Evolutionary conservation across 1,284 basidiomycete species (phyloP).

Genomic region (Ustilago bromivora): DNA sequence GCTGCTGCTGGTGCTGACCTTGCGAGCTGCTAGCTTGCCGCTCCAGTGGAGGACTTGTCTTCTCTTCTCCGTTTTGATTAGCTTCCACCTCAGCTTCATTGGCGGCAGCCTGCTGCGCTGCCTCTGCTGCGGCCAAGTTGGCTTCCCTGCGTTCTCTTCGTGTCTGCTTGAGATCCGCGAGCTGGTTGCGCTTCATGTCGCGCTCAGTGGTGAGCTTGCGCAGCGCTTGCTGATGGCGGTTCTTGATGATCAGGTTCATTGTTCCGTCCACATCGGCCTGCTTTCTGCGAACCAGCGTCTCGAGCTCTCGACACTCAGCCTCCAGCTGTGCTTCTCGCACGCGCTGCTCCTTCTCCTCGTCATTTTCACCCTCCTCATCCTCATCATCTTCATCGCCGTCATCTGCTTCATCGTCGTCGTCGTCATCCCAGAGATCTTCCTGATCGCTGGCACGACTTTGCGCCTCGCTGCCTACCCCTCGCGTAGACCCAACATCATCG

Average conservation of each 20-base stretch:
- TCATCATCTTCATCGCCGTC: slow-evolving; percentile 82
- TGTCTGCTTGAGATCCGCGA: slow-evolving; percentile 61
- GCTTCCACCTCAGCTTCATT: slow-evolving; percentile 27
- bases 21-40: slow-evolving; percentile 42
- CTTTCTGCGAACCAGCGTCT: slow-evolving; percentile 64
- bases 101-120: slow-evolving; percentile 37
- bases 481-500: slow-evolving; percentile 74
- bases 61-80: slow-evolving; percentile 2
- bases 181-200: slow-evolving; percentile 65
- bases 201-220: slow-evolving; percentile 63
- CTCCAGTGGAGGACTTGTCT: neutral
- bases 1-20: neutral
- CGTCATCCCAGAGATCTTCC: slow-evolving; percentile 64
- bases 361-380: slow-evolving; percentile 73
- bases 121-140: slow-evolving; percentile 55
- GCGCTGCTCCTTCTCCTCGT: slow-evolving; percentile 63
- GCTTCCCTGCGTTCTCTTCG: slow-evolving; percentile 61
- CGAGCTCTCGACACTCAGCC: slow-evolving; percentile 67
- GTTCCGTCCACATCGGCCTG: slow-evolving; percentile 65
- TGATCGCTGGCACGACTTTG: slow-evolving; percentile 58
- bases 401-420: slow-evolving; percentile 73
- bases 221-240: slow-evolving; percentile 65
- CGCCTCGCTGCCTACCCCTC: slow-evolving; percentile 66
- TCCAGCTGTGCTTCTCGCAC: slow-evolving; percentile 68
- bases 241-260: slow-evolving; percentile 66